A percentile compares a stretch with the other conserved stretches of the same genome.
Conservation (phyloP, 805 yeast genomes). For the Ogataea trehalophila region DNA sequence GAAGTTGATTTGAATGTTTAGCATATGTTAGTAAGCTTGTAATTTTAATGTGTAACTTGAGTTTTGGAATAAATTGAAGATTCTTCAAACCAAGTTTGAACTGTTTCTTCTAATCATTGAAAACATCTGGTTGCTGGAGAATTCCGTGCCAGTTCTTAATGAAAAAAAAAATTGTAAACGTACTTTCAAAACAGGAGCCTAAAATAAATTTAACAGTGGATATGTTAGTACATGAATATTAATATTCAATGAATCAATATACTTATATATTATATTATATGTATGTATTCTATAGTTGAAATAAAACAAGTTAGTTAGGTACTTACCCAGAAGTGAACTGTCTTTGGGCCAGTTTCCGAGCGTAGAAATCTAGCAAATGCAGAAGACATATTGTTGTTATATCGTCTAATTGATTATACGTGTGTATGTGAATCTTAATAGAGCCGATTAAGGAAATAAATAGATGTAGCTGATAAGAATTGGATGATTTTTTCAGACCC, state of each 20-base stretch:
- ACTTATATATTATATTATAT: too few relatives aligned
- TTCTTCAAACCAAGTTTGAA: too few relatives aligned
- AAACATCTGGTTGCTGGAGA: too few relatives aligned
- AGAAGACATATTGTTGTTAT: conserved; percentile 32
- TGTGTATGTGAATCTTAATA: background rate
- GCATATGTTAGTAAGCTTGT: too few relatives aligned
- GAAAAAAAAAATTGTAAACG: conserved; percentile 4
- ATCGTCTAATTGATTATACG: background rate
- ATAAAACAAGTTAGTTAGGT: background rate
- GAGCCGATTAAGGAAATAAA: background rate
- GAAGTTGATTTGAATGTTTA: too few relatives aligned
- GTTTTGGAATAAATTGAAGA: too few relatives aligned
- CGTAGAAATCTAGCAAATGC: conserved; percentile 68
- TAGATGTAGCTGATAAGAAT: too few relatives aligned
- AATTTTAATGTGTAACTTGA: too few relatives aligned
- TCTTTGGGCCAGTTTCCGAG: conserved; percentile 91
- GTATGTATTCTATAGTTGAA: background rate
- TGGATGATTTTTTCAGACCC: too few relatives aligned
- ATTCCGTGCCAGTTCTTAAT: too few relatives aligned
- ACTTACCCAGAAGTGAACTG: conserved; percentile 95
- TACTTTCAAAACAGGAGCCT: conserved; percentile 58
- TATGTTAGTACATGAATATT: conserved; percentile 7
- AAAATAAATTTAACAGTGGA: background rate
- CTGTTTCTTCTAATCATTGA: too few relatives aligned
- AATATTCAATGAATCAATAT: background rate